Percentiles rank a stretch among this genome's conserved stretches.
phyloP scores from a whole-genome alignment of 331 rosid species.

The Saraca asoca region DNA sequence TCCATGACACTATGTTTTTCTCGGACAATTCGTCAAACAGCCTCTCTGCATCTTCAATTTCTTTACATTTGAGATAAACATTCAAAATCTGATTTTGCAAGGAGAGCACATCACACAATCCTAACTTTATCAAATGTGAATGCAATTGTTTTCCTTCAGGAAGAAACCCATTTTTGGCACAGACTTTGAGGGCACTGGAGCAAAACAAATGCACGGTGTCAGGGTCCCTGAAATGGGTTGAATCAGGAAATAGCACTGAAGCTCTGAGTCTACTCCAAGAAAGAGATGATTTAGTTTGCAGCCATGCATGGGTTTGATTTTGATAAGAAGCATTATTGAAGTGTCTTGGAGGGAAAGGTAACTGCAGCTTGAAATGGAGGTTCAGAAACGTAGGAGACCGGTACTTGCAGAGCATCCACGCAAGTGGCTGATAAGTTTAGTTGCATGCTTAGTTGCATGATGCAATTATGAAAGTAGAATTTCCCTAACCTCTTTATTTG shows the following conservation, averaged over 20 bases:
- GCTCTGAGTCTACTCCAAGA: conserved; percentile 36
- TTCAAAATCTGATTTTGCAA: conserved; percentile 57
- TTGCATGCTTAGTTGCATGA: too few relatives aligned
- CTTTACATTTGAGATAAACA: conserved; percentile 50
- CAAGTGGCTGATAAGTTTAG: too few relatives aligned
- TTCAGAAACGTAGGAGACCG: conserved; percentile 32
- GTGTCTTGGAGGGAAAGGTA: conserved; percentile 40
- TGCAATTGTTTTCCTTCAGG: conserved; percentile 64
- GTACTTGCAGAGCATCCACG: conserved; percentile 29
- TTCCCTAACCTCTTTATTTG: too few relatives aligned
- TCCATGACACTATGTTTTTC: conserved; percentile 76
- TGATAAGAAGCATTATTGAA: conserved; percentile 15
- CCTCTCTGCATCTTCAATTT: conserved; percentile 43
- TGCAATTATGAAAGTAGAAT: too few relatives aligned
- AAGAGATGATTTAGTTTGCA: conserved; percentile 4
- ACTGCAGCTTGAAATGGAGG: conserved; percentile 40
- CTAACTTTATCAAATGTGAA: conserved; percentile 56
- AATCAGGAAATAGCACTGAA: conserved; percentile 34
- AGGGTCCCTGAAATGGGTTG: conserved; percentile 43
- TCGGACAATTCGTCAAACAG: conserved; percentile 68
- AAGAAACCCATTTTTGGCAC: conserved; percentile 52
- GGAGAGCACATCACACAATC: conserved; percentile 48
- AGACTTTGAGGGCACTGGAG: conserved; percentile 59
- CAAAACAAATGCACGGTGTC: conserved; percentile 38
- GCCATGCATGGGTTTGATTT: conserved; percentile 29